Evolutionary conservation across 495 filamentous ascomycete genomes (phyloP), one percentile per base, ranked within the genome.

Genomic region (Wilcoxina mikolae): DNA sequence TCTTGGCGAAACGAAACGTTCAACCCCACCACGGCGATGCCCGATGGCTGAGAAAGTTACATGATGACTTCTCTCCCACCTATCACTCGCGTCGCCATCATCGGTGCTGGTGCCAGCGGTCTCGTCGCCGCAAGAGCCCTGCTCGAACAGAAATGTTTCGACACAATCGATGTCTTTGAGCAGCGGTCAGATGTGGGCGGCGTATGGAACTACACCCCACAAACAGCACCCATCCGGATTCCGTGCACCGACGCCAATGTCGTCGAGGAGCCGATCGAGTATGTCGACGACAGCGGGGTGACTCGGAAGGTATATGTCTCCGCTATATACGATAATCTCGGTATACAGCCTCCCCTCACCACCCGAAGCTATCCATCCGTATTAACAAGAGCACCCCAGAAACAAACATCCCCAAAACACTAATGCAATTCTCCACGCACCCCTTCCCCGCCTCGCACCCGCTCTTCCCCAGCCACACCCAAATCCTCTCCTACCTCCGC

Each of bases 371-470:
- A 45, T 9, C 26, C 24, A n/a, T 28, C 27, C 18, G 3, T 43
- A 15, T 41, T 54, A 41, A 58, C n/a, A 10, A 29, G 28, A 22
- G 18, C 5, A 15, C 3, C 18, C 1, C 20, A 60, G 59, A 93
- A 58, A 86, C 88, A 35, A 96, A 96, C 64, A 86, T 95, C 33
- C 87, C 89, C 0, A 78, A 88, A 51, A 70, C 71, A 1, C 62
- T 95, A 55, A 95, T 96, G 90, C 64, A 72, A 3, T 93, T 78
- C 65, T 82, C 85, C 9, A 86, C 93, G 49, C 69, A 78, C 12
- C 58, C 71, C 12, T 90, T 90, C 53, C 75, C 78, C 0, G 29
- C 68, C 4, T 74, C 81, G 2, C 57, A 70, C 18, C 79, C 83
- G 58, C 72, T 94, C 7, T 91, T 93, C 59, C 89, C 90, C 0